phyloP scores from a whole-genome alignment of 257 asterid species.

The Solanum neorickii region DNA sequence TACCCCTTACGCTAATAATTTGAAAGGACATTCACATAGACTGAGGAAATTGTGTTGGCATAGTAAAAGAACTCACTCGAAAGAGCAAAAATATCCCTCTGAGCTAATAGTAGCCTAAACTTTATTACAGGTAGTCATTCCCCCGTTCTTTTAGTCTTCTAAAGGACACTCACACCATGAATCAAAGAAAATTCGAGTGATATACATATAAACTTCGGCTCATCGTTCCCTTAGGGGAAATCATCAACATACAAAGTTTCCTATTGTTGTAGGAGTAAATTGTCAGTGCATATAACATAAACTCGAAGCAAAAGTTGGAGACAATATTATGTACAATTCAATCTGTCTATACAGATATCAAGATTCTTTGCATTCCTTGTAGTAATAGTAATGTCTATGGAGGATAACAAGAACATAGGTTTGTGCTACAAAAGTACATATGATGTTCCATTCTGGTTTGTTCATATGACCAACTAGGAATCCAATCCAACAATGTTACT shows the following conservation, averaged over 20 bases:
- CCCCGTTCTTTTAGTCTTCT: background rate
- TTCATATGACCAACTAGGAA: background rate
- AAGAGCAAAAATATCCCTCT: background rate
- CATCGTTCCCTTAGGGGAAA: background rate
- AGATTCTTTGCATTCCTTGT: background rate
- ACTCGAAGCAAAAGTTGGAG: background rate
- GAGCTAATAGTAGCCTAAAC: background rate
- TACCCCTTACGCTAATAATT: no score
- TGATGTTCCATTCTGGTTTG: background rate
- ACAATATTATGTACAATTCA: background rate
- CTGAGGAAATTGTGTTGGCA: background rate
- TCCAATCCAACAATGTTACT: conserved; percentile 11
- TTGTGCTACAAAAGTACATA: background rate
- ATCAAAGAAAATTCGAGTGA: background rate
- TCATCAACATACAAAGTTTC: background rate
- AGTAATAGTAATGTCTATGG: background rate
- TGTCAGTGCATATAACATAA: background rate
- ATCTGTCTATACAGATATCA: background rate
- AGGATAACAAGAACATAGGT: background rate
- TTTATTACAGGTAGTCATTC: background rate
- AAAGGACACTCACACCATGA: background rate
- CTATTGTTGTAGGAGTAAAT: background rate
- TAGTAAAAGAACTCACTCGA: no score
- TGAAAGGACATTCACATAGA: background rate
- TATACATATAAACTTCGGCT: background rate